Evolutionary conservation across 2,329 filamentous ascomycete genomes (phyloP), one percentile per base, ranked within the genome.

Genomic region (Teratosphaeria destructans): DNA sequence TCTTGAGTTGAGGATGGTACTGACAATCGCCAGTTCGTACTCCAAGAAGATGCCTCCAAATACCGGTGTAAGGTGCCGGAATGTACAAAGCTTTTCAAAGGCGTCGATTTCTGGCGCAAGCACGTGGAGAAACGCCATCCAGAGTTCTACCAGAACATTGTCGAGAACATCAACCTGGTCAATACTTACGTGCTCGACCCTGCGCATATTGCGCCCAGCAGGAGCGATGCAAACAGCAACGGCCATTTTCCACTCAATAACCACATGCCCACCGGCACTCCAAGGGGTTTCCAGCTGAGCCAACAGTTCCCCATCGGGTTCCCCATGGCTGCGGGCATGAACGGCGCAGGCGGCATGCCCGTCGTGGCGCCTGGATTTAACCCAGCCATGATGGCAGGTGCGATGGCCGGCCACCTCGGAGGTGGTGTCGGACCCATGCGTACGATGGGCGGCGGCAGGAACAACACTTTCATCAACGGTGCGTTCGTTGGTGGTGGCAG

Each of bases 31-130:
- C 59, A 72, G 74, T 89, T 85, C 68, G 90, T 97, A 63, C 96
- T 96, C 77, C 93, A 97, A 75, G 94, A 99, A 73, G 95, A 99
- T 67, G 92, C 96, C 73, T 87, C 93, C 69, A 97, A 97, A 73
- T 99, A 87, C 81, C 85, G 95, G 62, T 99, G 94, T 81, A 95
- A 94, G 74, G 92, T 95, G 3, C 93, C 93, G 1, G 92, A 96
- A 47, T 99, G 94, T 75, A 88, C 88, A 11, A 99, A 99, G 75
- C 79, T 99, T 7, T 99, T 99, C 81, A 97, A 97, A 74, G 94
- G 94, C 60, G 88, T 95, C 52, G 85, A 93, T 67, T 99, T 99
- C 73, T 99, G 95, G 93, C 87, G 86, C 70, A 99, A 99, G 79
- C 94, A 99, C 69, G 87, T 97, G 16, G 93, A 97, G 76, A 99